phyloP scores from a whole-genome alignment of 78 protist genomes.

The Dictyostelium brefeldianum region DNA sequence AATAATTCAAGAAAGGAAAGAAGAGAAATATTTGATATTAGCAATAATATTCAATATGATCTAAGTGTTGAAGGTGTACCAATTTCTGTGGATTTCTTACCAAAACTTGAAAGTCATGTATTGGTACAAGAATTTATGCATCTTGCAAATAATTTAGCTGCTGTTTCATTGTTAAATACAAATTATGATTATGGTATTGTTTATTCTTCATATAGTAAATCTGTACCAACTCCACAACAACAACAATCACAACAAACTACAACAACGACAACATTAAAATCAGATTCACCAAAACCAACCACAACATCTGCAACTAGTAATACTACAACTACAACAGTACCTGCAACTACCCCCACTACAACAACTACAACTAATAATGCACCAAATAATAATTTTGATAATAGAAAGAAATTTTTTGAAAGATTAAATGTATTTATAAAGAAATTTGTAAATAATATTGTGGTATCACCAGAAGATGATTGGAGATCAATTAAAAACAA shows the following conservation, averaged over 20 bases:
- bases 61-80: conserved; percentile 64
- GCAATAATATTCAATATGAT: conserved; percentile 61
- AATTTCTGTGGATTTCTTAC: conserved; percentile 31
- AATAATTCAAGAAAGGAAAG: conserved; percentile 56
- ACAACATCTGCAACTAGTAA: background rate
- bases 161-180: conserved; percentile 28
- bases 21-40: conserved; percentile 68
- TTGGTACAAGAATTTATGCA: conserved; percentile 78
- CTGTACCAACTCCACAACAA: background rate
- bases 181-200: conserved; percentile 67
- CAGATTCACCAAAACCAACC: background rate
- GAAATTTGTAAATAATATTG: conserved; percentile 27
- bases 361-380: background rate
- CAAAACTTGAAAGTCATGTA: conserved; percentile 69
- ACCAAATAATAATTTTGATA: conserved; percentile 24
- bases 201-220: conserved; percentile 26
- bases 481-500: conserved; percentile 65
- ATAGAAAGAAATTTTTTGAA: conserved; percentile 68
- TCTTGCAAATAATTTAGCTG: conserved; percentile 71
- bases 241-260: conserved; percentile 1
- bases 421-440: conserved; percentile 55
- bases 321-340: background rate
- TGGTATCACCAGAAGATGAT: conserved; percentile 36
- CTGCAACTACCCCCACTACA: background rate
- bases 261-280: background rate